Conservation (phyloP, 2,329 filamentous ascomycete genomes). For the Pseudocercospora fuligena region DNA sequence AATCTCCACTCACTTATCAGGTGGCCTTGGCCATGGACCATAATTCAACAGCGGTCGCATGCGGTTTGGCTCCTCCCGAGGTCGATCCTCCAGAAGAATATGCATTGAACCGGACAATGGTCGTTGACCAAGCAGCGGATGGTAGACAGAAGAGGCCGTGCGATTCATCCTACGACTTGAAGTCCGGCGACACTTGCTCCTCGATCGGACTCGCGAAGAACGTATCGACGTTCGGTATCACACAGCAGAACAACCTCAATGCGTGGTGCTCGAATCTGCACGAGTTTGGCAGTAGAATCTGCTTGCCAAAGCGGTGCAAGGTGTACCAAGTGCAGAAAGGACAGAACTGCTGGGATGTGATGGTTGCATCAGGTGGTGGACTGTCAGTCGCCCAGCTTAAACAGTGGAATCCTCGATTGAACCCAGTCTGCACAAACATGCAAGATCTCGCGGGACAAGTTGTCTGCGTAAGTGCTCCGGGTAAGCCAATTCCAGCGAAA, state of each 20-base stretch:
- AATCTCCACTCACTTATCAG: neutral
- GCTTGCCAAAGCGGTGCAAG: neutral
- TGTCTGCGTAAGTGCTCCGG: neutral
- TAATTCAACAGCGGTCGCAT: neutral
- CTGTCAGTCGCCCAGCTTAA: neutral
- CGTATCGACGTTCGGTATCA: neutral
- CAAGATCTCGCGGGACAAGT: neutral
- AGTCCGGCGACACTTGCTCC: slow-evolving; percentile 7
- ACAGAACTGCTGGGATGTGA: neutral
- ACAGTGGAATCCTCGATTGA: neutral
- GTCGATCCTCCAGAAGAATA: no score
- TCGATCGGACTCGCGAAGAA: slow-evolving; percentile 3
- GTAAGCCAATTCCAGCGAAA: neutral
- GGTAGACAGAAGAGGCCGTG: neutral
- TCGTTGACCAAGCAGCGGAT: no score
- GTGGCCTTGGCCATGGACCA: neutral
- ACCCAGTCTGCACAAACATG: neutral
- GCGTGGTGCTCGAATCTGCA: neutral
- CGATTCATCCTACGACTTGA: neutral
- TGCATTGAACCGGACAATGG: no score
- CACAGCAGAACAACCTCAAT: neutral
- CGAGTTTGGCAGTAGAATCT: neutral
- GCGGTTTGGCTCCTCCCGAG: neutral
- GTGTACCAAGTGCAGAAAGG: neutral
- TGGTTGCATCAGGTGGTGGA: neutral